Conservation (phyloP, 345 rosid species). For the Mallotus nudiflorus region DNA sequence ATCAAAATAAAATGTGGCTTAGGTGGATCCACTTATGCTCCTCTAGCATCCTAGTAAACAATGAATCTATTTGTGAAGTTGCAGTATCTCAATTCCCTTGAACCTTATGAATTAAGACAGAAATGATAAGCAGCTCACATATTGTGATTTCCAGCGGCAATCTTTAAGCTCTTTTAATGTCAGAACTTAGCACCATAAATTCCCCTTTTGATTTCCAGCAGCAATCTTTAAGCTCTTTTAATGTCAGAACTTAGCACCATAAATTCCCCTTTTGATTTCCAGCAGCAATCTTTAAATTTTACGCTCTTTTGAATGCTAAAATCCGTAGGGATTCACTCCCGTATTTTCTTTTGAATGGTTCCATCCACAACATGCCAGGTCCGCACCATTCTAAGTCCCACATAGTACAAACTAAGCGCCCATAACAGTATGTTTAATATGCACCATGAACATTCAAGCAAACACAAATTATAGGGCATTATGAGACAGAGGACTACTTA, state of each 20-base stretch:
- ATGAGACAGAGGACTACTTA: no score
- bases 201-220: background rate
- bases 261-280: background rate
- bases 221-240: background rate
- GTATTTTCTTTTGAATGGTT: background rate
- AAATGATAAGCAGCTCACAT: no score
- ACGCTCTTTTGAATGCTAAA: background rate
- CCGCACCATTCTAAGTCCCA: no score
- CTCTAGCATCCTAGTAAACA: no score
- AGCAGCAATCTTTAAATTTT: no score
- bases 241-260: background rate
- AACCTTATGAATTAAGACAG: background rate
- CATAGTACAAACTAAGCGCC: background rate
- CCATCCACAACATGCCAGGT: no score
- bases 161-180: background rate
- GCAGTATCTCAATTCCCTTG: background rate
- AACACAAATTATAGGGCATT: no score
- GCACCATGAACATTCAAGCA: no score
- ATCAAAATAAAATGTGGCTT: no score
- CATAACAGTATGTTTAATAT: background rate
- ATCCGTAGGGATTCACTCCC: background rate
- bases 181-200: background rate
- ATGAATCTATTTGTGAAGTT: background rate
- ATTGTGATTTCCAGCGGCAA: background rate
- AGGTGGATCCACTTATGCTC: no score